Conservation (phyloP, 805 yeast genomes). For the Millerozyma miso region DNA sequence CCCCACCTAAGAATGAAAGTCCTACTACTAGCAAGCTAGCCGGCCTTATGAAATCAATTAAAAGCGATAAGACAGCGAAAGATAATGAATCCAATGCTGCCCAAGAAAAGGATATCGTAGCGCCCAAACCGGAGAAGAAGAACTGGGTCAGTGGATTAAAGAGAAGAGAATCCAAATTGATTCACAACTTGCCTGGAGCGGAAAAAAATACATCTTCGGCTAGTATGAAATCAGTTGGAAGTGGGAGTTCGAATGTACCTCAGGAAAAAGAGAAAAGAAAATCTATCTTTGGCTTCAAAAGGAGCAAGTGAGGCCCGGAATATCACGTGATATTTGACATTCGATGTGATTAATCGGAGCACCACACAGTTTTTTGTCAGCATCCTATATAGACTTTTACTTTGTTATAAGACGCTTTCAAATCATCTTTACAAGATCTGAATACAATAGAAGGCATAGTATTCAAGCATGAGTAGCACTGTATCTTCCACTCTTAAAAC, state of each 20-base stretch:
- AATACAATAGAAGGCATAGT: too few relatives aligned
- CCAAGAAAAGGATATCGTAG: slow-evolving; percentile 3
- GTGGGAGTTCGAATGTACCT: neutral
- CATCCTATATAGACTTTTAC: too few relatives aligned
- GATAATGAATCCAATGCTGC: slow-evolving; percentile 4
- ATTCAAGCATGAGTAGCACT: slow-evolving; percentile 13
- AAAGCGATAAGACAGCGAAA: slow-evolving; percentile 14
- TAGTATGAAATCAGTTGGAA: slow-evolving; percentile 13
- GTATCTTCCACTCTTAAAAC: slow-evolving; percentile 32
- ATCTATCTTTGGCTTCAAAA: slow-evolving; percentile 35
- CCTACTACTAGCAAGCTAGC: slow-evolving; percentile 6
- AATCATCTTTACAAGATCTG: too few relatives aligned
- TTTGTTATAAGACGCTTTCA: too few relatives aligned
- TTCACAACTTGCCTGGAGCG: neutral
- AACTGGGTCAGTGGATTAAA: slow-evolving; percentile 39
- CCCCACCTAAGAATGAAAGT: slow-evolving; percentile 2
- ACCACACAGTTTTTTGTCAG: too few relatives aligned
- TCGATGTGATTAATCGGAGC: too few relatives aligned
- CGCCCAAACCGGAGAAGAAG: slow-evolving; percentile 26
- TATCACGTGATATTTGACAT: too few relatives aligned
- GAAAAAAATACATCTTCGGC: slow-evolving; percentile 20
- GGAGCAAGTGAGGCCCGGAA: slow-evolving; percentile 19
- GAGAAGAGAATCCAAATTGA: slow-evolving; percentile 22
- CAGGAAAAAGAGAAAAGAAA: slow-evolving; percentile 17
- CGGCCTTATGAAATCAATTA: slow-evolving; percentile 30